Evolutionary conservation across 805 yeast species (phyloP).

Genomic region (Lipomyces starkeyi): DNA sequence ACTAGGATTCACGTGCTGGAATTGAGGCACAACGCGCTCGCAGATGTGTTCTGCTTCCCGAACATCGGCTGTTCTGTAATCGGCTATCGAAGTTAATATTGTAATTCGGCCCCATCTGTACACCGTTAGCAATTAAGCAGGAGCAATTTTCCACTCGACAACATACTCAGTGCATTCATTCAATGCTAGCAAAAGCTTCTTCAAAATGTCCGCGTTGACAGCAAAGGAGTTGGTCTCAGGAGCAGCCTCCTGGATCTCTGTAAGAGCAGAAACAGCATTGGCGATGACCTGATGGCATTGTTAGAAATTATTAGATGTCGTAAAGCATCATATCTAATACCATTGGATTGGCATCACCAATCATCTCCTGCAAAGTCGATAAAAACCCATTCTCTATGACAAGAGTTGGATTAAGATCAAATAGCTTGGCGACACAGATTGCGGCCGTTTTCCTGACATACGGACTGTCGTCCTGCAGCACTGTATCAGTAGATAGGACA

Average conservation of each 20-base stretch:
- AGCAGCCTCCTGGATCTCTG: constrained; percentile 78
- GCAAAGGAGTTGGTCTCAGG: constrained; percentile 57
- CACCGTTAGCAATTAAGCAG: background rate
- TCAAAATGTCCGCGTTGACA: constrained; percentile 50
- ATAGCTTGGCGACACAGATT: constrained; percentile 93
- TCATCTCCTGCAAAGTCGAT: constrained; percentile 64
- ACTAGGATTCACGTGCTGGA: constrained; percentile 96
- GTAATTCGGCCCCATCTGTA: constrained; percentile 88
- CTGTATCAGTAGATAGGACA: constrained; percentile 4
- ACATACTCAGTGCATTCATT: constrained; percentile 91
- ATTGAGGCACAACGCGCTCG: constrained; percentile 90
- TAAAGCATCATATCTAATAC: constrained; percentile 46
- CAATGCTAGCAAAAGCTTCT: constrained; percentile 75
- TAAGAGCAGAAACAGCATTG: constrained; percentile 83
- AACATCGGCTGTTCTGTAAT: constrained; percentile 61
- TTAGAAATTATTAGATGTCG: background rate
- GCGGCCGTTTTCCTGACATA: constrained; percentile 98
- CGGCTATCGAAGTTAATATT: constrained; percentile 79
- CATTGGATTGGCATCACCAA: constrained; percentile 93
- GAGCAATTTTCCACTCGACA: no score
- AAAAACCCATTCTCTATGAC: constrained; percentile 89
- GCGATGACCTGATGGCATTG: constrained; percentile 62
- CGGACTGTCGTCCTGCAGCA: constrained; percentile 79
- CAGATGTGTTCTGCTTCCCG: constrained; percentile 82
- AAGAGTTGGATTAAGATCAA: constrained; percentile 78